A percentile compares a stretch with the other conserved stretches of the same genome.
These are phyloP conservation scores for Gremmenia infestans DNA, from an alignment of 2,329 filamentous ascomycete genomes.

Conservation along the genomic window DNA sequence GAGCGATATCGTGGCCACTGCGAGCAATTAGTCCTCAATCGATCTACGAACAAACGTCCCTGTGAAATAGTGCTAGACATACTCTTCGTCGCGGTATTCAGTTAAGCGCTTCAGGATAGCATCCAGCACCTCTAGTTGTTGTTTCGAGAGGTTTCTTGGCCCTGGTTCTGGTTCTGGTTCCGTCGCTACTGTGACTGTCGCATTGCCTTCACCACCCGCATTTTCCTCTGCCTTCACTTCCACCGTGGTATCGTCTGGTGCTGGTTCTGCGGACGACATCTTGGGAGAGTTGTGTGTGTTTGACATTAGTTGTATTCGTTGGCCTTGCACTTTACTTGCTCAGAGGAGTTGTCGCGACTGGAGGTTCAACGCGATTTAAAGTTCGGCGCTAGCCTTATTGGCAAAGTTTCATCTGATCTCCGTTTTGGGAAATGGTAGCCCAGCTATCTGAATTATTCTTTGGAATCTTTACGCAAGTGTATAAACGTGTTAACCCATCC, in stretches of 20 bases:
- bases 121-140: constrained; percentile 27
- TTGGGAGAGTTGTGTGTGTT: neutral
- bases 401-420: too few species aligned
- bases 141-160: constrained; percentile 23
- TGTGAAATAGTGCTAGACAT: constrained; percentile 6
- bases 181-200: constrained; percentile 13
- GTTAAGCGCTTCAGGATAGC: constrained; percentile 25
- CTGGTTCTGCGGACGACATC: constrained; percentile 22
- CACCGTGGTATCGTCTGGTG: constrained; percentile 4
- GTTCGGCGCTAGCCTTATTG: too few species aligned
- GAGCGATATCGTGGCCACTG: constrained; percentile 72
- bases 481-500: too few species aligned
- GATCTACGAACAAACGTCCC: neutral
- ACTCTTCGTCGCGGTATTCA: constrained; percentile 29
- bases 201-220: constrained; percentile 11
- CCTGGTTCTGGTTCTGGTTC: constrained; percentile 10
- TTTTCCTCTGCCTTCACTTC: constrained; percentile 18
- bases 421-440: too few species aligned
- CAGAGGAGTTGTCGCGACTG: neutral
- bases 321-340: neutral
- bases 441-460: too few species aligned
- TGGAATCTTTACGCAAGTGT: too few species aligned
- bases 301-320: neutral
- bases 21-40: constrained; percentile 6
- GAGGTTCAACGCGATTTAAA: too few species aligned